Evolutionary conservation across 1,139 yeast genomes (phyloP).

Genomic region (Hansenula anomala): DNA sequence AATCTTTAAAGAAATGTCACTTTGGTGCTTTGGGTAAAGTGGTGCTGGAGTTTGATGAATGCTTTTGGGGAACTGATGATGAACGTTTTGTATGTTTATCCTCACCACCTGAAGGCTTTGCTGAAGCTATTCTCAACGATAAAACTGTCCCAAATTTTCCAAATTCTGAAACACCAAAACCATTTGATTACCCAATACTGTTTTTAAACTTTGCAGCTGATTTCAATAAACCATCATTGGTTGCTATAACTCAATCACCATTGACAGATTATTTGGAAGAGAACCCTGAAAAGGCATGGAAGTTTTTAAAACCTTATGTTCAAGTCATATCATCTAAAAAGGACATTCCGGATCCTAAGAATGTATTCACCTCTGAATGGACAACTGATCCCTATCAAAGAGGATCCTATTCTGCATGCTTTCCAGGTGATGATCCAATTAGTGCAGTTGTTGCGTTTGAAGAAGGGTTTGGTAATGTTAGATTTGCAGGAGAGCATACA

Average conservation of each 20-base stretch:
- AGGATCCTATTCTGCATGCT: constrained; percentile 73
- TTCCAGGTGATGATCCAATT: constrained; percentile 64
- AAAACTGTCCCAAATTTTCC: constrained; percentile 3
- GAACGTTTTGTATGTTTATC: constrained; percentile 52
- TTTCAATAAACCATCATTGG: constrained; percentile 42
- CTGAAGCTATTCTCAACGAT: constrained; percentile 7
- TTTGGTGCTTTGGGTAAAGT: constrained; percentile 78
- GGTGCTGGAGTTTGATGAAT: constrained; percentile 59
- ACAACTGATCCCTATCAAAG: constrained; percentile 60
- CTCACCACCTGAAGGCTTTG: constrained; percentile 24
- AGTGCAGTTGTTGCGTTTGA: constrained; percentile 50
- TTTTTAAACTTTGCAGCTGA: constrained; percentile 40
- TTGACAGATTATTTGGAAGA: constrained; percentile 50
- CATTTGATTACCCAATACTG: constrained; percentile 49
- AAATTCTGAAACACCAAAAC: constrained; percentile 20
- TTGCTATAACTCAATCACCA: constrained; percentile 65
- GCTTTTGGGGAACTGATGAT: constrained; percentile 55
- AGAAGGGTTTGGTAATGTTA: constrained; percentile 50
- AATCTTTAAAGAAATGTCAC: constrained; percentile 46
- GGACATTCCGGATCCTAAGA: constrained; percentile 41
- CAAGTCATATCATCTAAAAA: constrained; percentile 19
- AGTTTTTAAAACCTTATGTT: constrained; percentile 38
- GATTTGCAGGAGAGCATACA: constrained; percentile 88
- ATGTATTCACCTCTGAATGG: constrained; percentile 61
- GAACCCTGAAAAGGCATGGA: constrained; percentile 36